Evolutionary conservation across 257 asterid genomes (phyloP).

Genomic region (Fraxinus quadrangulata): DNA sequence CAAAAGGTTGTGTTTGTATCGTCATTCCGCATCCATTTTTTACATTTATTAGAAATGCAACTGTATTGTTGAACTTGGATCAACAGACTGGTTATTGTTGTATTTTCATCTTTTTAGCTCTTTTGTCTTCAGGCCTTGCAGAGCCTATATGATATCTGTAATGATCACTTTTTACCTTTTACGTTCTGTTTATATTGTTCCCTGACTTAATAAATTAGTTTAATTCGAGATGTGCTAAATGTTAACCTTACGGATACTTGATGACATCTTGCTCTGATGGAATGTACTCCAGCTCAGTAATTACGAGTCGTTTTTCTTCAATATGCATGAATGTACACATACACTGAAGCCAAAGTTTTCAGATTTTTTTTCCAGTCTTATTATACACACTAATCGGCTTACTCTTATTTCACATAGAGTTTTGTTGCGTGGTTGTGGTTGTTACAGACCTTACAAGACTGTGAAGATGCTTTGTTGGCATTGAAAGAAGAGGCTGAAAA

Average conservation of each 20-base stretch:
- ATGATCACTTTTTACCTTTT: neutral
- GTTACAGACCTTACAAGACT: constrained; percentile 69
- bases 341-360: neutral
- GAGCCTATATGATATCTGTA: neutral
- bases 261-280: neutral
- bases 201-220: neutral
- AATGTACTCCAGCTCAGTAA: neutral
- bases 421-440: constrained; percentile 20
- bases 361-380: neutral
- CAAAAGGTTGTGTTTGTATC: neutral
- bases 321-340: neutral
- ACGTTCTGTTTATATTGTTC: neutral
- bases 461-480: constrained; percentile 46
- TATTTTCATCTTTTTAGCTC: neutral
- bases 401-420: constrained; percentile 10
- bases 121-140: neutral
- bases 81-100: neutral
- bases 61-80: neutral
- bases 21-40: neutral
- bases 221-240: neutral
- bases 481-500: constrained; percentile 44
- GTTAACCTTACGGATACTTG: neutral
- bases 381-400: neutral
- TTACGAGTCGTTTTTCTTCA: neutral
- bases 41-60: neutral